phyloP scores from a whole-genome alignment of 352 stramenopile genomes.

The Saprolegnia diclina region DNA sequence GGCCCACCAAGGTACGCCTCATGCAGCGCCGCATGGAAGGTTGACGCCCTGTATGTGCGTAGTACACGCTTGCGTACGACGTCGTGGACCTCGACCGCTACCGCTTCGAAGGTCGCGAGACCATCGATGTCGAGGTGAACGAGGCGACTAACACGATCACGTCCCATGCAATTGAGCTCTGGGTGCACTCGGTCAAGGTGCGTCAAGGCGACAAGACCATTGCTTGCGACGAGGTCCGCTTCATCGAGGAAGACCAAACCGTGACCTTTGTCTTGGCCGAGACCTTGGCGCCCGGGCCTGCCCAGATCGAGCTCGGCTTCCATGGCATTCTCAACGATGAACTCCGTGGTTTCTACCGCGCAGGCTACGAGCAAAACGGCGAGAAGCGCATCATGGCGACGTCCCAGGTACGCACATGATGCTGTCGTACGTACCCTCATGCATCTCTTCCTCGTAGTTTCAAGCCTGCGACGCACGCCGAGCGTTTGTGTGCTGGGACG shows the following conservation, averaged over 20 bases:
- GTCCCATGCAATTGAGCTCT: slow-evolving; percentile 93
- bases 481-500: slow-evolving; percentile 98
- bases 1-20: slow-evolving; percentile 45
- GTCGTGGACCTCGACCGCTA: slow-evolving; percentile 72
- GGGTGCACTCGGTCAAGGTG: slow-evolving; percentile 66
- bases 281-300: slow-evolving; percentile 33
- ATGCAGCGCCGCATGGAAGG: neutral
- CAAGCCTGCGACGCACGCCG: slow-evolving; percentile 84
- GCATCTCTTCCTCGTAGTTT: slow-evolving; percentile 37
- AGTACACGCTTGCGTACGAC: slow-evolving; percentile 71
- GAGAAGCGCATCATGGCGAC: slow-evolving; percentile 91
- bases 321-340: slow-evolving; percentile 85
- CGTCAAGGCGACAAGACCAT: slow-evolving; percentile 30
- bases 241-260: slow-evolving; percentile 44
- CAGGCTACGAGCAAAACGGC: slow-evolving; percentile 87
- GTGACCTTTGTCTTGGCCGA: slow-evolving; percentile 56
- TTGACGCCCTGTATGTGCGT: neutral
- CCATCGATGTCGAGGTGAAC: slow-evolving; percentile 45
- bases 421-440: slow-evolving; percentile 1
- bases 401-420: slow-evolving; percentile 18
- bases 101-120: slow-evolving; percentile 66
- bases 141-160: slow-evolving; percentile 73
- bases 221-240: slow-evolving; percentile 45
- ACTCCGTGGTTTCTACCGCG: slow-evolving; percentile 95
- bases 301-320: slow-evolving; percentile 48